Evolutionary conservation across 2,329 filamentous ascomycete genomes (phyloP).

Genomic region (Trichoderma simmonsii): DNA sequence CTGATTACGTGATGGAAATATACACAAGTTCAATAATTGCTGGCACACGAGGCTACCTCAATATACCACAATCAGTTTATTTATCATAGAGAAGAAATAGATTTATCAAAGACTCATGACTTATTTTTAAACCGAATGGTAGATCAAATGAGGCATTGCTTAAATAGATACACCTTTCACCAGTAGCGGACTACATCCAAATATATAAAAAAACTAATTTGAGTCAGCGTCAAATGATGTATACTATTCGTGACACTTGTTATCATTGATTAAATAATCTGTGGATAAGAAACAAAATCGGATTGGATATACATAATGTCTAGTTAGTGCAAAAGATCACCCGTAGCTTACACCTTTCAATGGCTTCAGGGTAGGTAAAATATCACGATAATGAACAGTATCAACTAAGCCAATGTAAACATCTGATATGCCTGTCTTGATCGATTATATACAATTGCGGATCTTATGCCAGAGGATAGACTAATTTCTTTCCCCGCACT

Average conservation of each 20-base stretch:
- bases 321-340: neutral
- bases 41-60: accelerated
- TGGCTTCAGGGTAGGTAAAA: neutral
- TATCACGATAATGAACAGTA: neutral
- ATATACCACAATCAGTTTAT: accelerated
- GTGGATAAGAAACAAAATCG: neutral
- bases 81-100: too few species aligned
- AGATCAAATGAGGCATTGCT: too few species aligned
- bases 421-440: neutral
- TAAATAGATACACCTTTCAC: accelerated
- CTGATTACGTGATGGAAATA: neutral
- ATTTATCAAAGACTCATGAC: neutral
- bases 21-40: neutral
- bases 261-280: neutral
- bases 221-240: neutral
- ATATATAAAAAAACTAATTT: neutral
- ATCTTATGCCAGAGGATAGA: neutral
- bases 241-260: neutral
- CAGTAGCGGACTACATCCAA: neutral
- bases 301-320: neutral
- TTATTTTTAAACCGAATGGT: too few species aligned
- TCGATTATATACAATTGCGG: neutral
- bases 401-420: neutral
- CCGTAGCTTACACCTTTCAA: neutral
- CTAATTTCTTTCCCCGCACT: neutral